phyloP scores from a whole-genome alignment of 75 land plant species.

The Adiantum capillusveneris region DNA sequence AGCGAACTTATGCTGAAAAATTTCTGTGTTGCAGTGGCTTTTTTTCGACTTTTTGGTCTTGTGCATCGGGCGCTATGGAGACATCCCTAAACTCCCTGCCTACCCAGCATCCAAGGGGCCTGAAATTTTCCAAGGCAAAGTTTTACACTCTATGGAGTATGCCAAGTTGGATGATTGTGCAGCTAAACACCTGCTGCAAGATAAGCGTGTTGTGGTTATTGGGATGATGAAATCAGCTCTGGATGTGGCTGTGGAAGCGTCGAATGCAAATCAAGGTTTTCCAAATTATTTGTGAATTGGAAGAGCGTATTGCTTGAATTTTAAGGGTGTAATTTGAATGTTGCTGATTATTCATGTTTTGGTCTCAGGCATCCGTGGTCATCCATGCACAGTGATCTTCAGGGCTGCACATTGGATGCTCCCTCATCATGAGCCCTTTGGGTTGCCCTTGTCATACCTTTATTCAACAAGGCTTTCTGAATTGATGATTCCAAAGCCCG shows the following conservation, averaged over 20 bases:
- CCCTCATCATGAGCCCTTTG: conserved; percentile 44
- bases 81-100: conserved; percentile 45
- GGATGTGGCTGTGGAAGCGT: conserved; percentile 65
- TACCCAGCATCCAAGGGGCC: conserved; percentile 48
- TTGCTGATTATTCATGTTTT: neutral
- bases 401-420: conserved; percentile 61
- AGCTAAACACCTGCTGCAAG: conserved; percentile 31
- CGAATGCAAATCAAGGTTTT: conserved; percentile 73
- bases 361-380: conserved; percentile 35
- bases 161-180: conserved; percentile 37
- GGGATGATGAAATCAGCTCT: conserved; percentile 74
- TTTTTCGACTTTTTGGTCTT: conserved; percentile 57
- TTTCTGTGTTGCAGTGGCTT: conserved; percentile 32
- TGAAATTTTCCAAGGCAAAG: conserved; percentile 52
- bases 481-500: conserved; percentile 50
- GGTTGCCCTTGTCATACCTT: conserved; percentile 43
- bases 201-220: conserved; percentile 54
- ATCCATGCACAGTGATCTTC: conserved; percentile 74
- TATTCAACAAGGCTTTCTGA: conserved; percentile 53
- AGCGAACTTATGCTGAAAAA: neutral
- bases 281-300: too few relatives aligned
- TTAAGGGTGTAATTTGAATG: too few relatives aligned
- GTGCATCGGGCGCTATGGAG: conserved; percentile 72
- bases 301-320: too few relatives aligned
- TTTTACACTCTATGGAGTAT: conserved; percentile 69